Base-by-base conservation (phyloP, 139 green algal species). In the Pedinophyceae sp. region DNA sequence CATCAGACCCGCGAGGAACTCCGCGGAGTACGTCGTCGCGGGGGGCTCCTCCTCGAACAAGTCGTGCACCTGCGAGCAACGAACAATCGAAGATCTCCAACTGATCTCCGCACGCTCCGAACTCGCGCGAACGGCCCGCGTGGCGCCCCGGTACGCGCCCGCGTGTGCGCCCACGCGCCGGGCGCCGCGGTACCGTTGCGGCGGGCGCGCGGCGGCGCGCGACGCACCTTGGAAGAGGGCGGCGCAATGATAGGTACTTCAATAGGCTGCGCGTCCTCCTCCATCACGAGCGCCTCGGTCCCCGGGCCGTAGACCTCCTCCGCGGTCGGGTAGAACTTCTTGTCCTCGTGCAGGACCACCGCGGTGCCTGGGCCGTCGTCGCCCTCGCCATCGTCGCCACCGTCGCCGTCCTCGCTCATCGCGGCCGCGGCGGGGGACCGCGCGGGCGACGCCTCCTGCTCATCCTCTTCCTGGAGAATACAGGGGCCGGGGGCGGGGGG, bases 281-380 rank as follows among this genome's bases (percentile, higher is more conserved):
- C 92, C 83, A 89, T 85, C n/a, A 96, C 85, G 34, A 93, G 65
- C 17, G 85, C 83, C 66, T 97, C 91, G 7, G 34, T 43, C 34
- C 79, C 90, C 29, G 54, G 48, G 1, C 91, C 90, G 57, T 93
- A 98, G 1, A 81, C 73, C 68, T 99, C 91, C 41, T 94, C 81
- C 1, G 91, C 91, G 16, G 76, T 84, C 13, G 91, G 84, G 66
- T 99, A 99, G 65, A 97, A 96, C 73, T 98, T 95, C 50, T 97
- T 99, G 75, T 99, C 92, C 62, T 99, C 92, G 17, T 86, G 75
- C 18, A 99, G 69, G 1, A 98, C 80, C 1, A 98, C 70, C 25
- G 67, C 55, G 4, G 54, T 78, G 29, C 67, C 74, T 20, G 68
- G 46, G 29, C 78, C 75, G 18, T 72, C 71, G 17, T 81, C 74